Percentiles rank a stretch among this genome's conserved stretches.
These are phyloP conservation scores for Exophiala bonariae DNA, from an alignment of 2,329 filamentous ascomycete species.

Conservation along the genomic window DNA sequence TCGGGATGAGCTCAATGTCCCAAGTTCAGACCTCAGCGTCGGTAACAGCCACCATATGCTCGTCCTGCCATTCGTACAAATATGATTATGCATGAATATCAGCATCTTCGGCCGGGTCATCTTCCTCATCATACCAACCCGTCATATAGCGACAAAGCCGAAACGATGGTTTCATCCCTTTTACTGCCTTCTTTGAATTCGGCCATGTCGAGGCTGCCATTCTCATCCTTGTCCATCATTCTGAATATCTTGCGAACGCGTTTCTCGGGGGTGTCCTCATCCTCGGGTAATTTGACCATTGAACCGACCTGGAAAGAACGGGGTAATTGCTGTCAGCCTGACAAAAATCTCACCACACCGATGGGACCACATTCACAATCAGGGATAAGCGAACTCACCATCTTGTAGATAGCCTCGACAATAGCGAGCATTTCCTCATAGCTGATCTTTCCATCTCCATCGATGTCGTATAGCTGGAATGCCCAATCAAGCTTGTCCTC, in stretches of 20 bases:
- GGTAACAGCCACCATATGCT: too few relatives aligned
- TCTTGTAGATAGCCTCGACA: conserved; percentile 99
- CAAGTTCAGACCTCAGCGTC: too few relatives aligned
- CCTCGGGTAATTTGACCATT: conserved; percentile 98
- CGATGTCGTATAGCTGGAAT: conserved; percentile 98
- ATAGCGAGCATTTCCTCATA: conserved; percentile 99
- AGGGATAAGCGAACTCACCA: conserved; percentile 62
- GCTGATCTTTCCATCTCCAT: conserved; percentile 97
- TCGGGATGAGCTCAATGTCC: too few relatives aligned
- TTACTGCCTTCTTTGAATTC: conserved; percentile 99
- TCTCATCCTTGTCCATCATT: conserved; percentile 99
- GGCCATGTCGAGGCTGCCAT: conserved; percentile 91
- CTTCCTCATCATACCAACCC: conserved; percentile 71
- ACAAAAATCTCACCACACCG: neutral
- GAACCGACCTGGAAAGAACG: conserved; percentile 74
- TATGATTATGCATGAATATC: neutral
- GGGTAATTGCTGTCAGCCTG: conserved; percentile 7
- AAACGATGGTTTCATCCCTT: conserved; percentile 97
- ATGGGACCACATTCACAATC: neutral
- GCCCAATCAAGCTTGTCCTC: conserved; percentile 99
- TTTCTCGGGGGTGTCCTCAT: conserved; percentile 99
- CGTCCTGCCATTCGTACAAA: neutral
- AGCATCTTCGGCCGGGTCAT: neutral
- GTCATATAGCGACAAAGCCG: conserved; percentile 92
- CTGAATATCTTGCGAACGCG: conserved; percentile 96